These are phyloP conservation scores for Ambrosia hybrid DNA, from an alignment of 140 eudicot genomes.

Conservation along the genomic window DNA sequence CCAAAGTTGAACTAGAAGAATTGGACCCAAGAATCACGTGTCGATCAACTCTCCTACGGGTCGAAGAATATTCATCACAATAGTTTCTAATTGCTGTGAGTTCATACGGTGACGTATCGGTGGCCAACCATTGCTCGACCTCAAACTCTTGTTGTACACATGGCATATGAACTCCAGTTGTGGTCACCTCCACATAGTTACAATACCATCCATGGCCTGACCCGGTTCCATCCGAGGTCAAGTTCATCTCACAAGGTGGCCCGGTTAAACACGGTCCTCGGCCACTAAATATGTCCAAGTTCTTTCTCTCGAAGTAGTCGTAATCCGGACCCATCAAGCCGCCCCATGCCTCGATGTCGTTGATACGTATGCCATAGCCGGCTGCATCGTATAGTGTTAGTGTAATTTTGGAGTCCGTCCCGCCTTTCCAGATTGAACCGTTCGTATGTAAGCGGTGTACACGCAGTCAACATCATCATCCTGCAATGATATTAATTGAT, in stretches of 20 bases:
- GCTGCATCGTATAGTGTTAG: conserved; percentile 46
- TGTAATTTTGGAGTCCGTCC: conserved; percentile 65
- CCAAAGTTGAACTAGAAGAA: not conserved
- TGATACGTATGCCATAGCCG: conserved; percentile 52
- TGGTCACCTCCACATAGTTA: conserved; percentile 67
- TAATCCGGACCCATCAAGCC: conserved; percentile 61
- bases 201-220: conserved; percentile 65
- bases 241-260: conserved; percentile 56
- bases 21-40: conserved; percentile 20
- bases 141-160: conserved; percentile 65
- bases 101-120: conserved; percentile 47
- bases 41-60: conserved; percentile 16
- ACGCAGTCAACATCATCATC: conserved; percentile 52
- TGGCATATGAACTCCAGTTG: conserved; percentile 50
- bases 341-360: conserved; percentile 65
- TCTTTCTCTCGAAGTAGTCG: conserved; percentile 67
- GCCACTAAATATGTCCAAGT: conserved; percentile 65
- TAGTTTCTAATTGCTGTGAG: conserved; percentile 37
- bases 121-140: conserved; percentile 69
- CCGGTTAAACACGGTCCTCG: conserved; percentile 59
- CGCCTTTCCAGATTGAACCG: conserved; percentile 59
- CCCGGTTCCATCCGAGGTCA: conserved; percentile 73
- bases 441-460: conserved; percentile 59
- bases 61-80: conserved; percentile 26
- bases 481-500: conserved; percentile 38